These are phyloP conservation scores for Plantago elongata DNA, from an alignment of 257 asterid genomes.

Conservation along the genomic window DNA sequence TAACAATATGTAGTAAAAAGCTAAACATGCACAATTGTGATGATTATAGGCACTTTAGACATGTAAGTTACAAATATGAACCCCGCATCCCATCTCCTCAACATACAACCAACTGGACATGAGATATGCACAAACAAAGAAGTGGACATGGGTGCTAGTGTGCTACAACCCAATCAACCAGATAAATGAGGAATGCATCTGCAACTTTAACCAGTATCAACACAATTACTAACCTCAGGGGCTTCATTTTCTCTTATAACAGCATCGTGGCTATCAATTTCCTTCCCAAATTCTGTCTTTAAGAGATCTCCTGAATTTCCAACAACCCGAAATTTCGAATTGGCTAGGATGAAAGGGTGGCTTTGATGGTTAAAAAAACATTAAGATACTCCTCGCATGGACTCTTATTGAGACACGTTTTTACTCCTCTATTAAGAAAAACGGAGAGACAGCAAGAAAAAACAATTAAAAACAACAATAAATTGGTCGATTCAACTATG, in stretches of 20 bases:
- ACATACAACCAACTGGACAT: background rate
- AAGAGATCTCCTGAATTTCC: constrained; percentile 98
- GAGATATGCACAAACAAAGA: background rate
- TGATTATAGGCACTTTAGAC: no score
- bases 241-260: constrained; percentile 98
- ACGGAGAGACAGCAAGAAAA: constrained; percentile 15
- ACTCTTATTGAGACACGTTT: constrained; percentile 80
- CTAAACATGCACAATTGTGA: no score
- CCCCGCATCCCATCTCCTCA: background rate
- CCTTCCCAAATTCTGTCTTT: constrained; percentile 88
- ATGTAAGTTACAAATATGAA: no score
- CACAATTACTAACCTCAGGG: constrained; percentile 56
- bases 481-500: background rate
- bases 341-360: constrained; percentile 98
- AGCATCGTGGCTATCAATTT: constrained; percentile 93
- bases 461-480: background rate
- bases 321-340: constrained; percentile 83
- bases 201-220: constrained; percentile 9
- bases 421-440: constrained; percentile 52
- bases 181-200: constrained; percentile 1
- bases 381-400: constrained; percentile 89
- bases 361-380: constrained; percentile 76
- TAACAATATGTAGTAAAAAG: no score
- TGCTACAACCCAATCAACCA: background rate
- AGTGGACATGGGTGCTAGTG: background rate